These are phyloP conservation scores for Penicillium egyptiacum DNA, from an alignment of 495 filamentous ascomycete species.

Conservation along the genomic window DNA sequence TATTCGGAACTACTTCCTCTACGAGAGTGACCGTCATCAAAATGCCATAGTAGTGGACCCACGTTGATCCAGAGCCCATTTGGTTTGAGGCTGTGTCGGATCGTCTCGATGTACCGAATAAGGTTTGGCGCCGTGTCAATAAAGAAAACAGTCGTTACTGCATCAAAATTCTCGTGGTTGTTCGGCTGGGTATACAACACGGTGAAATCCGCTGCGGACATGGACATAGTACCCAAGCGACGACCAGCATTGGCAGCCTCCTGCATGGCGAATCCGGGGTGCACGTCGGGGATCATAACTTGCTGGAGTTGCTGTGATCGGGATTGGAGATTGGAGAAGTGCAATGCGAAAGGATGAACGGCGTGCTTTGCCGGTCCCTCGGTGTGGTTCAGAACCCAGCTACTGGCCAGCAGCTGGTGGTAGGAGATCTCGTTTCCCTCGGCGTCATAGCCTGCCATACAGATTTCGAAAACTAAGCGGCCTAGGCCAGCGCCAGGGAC, in stretches of 20 bases:
- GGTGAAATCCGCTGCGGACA: conserved; percentile 83
- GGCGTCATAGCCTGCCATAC: conserved; percentile 65
- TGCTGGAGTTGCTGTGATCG: conserved; percentile 68
- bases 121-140: conserved; percentile 95
- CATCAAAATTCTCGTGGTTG: conserved; percentile 66
- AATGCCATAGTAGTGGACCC: conserved; percentile 91
- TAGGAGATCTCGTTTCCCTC: conserved; percentile 98
- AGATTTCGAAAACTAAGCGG: conserved; percentile 83
- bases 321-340: conserved; percentile 74
- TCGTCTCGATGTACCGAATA: conserved; percentile 81
- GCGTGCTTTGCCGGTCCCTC: conserved; percentile 39
- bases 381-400: conserved; percentile 83
- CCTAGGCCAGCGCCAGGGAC: conserved; percentile 90
- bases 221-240: conserved; percentile 62
- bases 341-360: conserved; percentile 76
- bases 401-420: conserved; percentile 84
- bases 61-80: conserved; percentile 86
- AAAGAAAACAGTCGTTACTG: conserved; percentile 88
- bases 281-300: conserved; percentile 74
- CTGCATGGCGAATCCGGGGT: conserved; percentile 59
- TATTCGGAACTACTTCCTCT: conserved; percentile 23
- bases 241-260: conserved; percentile 27
- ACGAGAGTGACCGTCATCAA: conserved; percentile 56
- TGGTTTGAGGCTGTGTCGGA: conserved; percentile 71
- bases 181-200: conserved; percentile 64